Conservation (phyloP, 768 basidiomycete species). For the Pilatotrama ljubarskyi region DNA sequence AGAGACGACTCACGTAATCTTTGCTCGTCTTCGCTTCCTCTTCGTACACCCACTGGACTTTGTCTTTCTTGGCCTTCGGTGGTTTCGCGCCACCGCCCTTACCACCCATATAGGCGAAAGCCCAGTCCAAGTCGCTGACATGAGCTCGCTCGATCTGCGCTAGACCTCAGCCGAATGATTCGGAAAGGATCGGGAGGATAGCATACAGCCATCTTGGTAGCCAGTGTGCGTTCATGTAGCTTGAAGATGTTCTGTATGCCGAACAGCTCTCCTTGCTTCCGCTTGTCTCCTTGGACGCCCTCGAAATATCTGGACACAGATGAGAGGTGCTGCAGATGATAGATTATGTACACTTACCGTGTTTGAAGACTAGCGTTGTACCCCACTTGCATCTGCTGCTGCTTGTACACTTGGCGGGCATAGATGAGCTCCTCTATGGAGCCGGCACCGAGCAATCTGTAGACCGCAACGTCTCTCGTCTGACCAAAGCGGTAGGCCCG, state of each 20-base stretch:
- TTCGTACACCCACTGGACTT: conserved; percentile 47
- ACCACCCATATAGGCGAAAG: conserved; percentile 63
- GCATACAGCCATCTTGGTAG: conserved; percentile 75
- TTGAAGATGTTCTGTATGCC: conserved; percentile 85
- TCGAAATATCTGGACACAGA: conserved; percentile 63
- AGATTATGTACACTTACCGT: conserved; percentile 44
- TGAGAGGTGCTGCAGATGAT: neutral
- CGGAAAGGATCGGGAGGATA: neutral
- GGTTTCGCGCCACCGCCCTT: conserved; percentile 26
- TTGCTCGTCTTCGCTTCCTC: conserved; percentile 36
- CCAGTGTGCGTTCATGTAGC: conserved; percentile 65
- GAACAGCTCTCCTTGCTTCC: conserved; percentile 79
- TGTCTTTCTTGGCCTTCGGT: conserved; percentile 6
- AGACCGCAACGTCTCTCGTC: conserved; percentile 81
- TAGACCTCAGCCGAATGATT: neutral
- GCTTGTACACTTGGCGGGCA: conserved; percentile 88
- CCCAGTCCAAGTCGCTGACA: conserved; percentile 78
- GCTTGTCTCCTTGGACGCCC: conserved; percentile 78
- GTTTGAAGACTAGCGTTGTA: conserved; percentile 85
- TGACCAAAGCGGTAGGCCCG: conserved; percentile 87
- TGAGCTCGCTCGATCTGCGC: conserved; percentile 76
- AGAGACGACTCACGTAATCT: conserved; percentile 18
- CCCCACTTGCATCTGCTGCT: conserved; percentile 91
- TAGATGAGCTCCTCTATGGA: conserved; percentile 88
- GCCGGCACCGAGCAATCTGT: conserved; percentile 81